Evolutionary conservation across 2,329 filamentous ascomycete genomes (phyloP).

Genomic region (Aspergillus carbonarius): DNA sequence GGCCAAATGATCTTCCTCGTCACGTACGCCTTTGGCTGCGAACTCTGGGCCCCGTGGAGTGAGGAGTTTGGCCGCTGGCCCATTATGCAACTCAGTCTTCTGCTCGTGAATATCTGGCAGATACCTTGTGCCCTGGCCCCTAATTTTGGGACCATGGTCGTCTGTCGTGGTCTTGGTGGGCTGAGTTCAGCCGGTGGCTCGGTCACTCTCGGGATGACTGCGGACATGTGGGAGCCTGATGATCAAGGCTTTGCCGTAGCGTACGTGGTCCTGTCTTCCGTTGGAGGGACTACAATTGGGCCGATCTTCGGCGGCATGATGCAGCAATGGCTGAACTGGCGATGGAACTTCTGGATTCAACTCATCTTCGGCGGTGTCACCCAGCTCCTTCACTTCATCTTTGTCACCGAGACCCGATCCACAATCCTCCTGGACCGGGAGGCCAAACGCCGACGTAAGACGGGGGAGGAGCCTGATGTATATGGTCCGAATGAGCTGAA

Average conservation of each 20-base stretch:
- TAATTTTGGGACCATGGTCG: conserved; percentile 69
- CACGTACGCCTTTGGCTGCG: conserved; percentile 79
- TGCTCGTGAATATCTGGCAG: conserved; percentile 76
- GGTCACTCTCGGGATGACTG: conserved; percentile 72
- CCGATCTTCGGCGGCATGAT: conserved; percentile 56
- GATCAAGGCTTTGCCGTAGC: conserved; percentile 72
- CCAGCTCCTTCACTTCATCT: conserved; percentile 51
- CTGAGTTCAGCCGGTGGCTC: conserved; percentile 70
- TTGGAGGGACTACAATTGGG: conserved; percentile 67
- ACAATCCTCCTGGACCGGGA: conserved; percentile 58
- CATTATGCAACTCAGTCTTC: conserved; percentile 69
- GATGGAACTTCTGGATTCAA: conserved; percentile 67
- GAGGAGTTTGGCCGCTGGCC: conserved; percentile 81
- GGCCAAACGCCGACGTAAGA: conserved; percentile 56
- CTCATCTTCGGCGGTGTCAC: conserved; percentile 57
- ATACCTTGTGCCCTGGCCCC: conserved; percentile 69
- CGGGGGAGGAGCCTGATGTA: conserved; percentile 57
- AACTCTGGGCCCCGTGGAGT: conserved; percentile 83
- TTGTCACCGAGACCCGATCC: conserved; percentile 63
- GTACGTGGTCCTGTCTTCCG: conserved; percentile 74
- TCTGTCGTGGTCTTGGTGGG: conserved; percentile 66
- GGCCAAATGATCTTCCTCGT: conserved; percentile 77
- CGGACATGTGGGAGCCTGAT: conserved; percentile 70
- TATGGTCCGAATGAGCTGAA: conserved; percentile 64
- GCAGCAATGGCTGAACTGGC: conserved; percentile 52